These are phyloP conservation scores for Hepatocystis sp. DNA, from an alignment of 169 alveolate species.

Conservation along the genomic window DNA sequence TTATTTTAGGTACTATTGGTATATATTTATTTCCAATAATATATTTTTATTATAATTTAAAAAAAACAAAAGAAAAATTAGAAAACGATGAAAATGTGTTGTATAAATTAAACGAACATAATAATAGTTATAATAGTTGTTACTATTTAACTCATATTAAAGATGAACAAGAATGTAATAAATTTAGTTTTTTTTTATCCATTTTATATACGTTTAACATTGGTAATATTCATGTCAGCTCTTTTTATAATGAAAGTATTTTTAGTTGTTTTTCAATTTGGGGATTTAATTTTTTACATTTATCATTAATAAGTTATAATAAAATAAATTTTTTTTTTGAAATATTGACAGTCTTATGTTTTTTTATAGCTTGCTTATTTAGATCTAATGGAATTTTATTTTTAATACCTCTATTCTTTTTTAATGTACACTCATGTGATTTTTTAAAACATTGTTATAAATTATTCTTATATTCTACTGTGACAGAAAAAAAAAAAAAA, in stretches of 20 bases:
- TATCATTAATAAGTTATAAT: background rate
- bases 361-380: conserved; percentile 40
- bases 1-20: conserved; percentile 24
- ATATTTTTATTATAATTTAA: background rate
- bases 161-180: conserved; percentile 10
- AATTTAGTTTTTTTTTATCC: conserved; percentile 21
- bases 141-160: conserved; percentile 9
- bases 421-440: conserved; percentile 71
- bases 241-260: conserved; percentile 70
- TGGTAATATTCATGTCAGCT: conserved; percentile 48
- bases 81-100: background rate
- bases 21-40: conserved; percentile 26
- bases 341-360: conserved; percentile 27
- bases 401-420: conserved; percentile 81
- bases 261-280: conserved; percentile 73
- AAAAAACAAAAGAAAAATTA: background rate
- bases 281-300: conserved; percentile 73
- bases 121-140: background rate
- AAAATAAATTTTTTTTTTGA: conserved; percentile 21
- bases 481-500: too few species aligned
- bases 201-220: conserved; percentile 20
- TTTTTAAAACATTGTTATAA: conserved; percentile 17
- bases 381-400: conserved; percentile 83
- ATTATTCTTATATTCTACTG: background rate
- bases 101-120: background rate